Evolutionary conservation across 192 early-diverging fungal genomes (phyloP), one percentile per base, ranked within the genome.

Genomic region (Linderina pennispora): DNA sequence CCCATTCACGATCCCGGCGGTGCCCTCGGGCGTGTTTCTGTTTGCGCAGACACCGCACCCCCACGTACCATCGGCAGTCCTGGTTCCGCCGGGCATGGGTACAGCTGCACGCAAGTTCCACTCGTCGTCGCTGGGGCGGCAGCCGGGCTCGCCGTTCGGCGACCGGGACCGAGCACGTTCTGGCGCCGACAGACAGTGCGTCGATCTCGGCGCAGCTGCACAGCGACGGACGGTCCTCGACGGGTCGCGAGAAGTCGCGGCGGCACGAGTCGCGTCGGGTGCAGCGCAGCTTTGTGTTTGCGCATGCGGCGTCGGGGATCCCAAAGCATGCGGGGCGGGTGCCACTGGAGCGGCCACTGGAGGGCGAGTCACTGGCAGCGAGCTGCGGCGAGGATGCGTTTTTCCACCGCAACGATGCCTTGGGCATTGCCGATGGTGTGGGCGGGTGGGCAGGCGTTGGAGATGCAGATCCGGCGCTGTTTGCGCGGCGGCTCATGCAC

Each of bases 381-480:
- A 78, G 81, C 36, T 86, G 86, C 21, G 96, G 96, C 20, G 93
- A 98, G 66, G 96, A 98, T 58, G 87, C 92, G 4, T 98, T 89
- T 58, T 98, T 98, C 55, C 58, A 70, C 39, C 78, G 93, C 43
- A 54, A 79, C 17, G 92, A 98, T 55, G 80, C 89, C 2, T 53
- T 98, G 16, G 92, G 95, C 14, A 91, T 96, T 4, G 91, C 92
- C 5, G 92, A 95, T 53, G 96, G 96, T 4, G 93, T 98, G 8
- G 93, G 96, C 22, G 93, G 93, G 20, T 98, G 96, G 96, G 66
- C 77, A 17, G 79, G 88, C 4, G 79, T 79, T 23, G 67, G 73
- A 60, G 70, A 86, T 34, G 92, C 91, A 0, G 87, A 98, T 50
- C 86, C 96, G 32, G 87, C 92, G 14, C 68, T 94, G 22, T 98